Evolutionary conservation across 495 filamentous ascomycete species (phyloP).

Genomic region (Tirmania nivea): DNA sequence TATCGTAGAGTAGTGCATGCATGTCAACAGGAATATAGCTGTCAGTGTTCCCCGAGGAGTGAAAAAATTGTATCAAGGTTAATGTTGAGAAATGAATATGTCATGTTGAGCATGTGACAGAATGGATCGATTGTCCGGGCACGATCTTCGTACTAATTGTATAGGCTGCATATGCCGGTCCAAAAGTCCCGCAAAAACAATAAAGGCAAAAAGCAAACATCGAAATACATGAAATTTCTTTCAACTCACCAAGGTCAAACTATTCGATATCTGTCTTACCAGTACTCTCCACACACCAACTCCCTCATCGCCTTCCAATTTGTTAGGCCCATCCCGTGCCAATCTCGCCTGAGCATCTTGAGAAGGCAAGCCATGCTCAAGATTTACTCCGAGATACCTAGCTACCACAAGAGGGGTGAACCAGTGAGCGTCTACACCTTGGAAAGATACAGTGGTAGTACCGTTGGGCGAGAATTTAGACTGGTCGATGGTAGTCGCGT

Average conservation of each 20-base stretch:
- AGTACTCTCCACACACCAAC: constrained; percentile 34
- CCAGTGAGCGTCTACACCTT: background rate
- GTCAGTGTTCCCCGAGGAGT: no score
- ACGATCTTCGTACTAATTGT: no score
- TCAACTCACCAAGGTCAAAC: constrained; percentile 21
- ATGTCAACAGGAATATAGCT: background rate
- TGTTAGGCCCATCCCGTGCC: constrained; percentile 29
- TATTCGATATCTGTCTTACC: constrained; percentile 34
- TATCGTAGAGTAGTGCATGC: background rate
- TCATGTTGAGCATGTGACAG: no score
- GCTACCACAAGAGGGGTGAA: constrained; percentile 4
- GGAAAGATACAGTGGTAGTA: background rate
- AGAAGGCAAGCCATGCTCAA: constrained; percentile 9
- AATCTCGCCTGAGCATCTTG: constrained; percentile 18
- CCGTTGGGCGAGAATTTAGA: background rate
- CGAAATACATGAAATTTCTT: background rate
- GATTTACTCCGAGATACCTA: constrained; percentile 8
- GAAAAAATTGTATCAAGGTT: no score
- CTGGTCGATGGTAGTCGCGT: background rate
- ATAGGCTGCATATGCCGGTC: no score
- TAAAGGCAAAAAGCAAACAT: background rate
- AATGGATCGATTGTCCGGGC: no score
- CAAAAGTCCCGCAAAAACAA: background rate
- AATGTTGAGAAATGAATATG: no score
- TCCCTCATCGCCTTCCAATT: constrained; percentile 29